Base-by-base conservation (phyloP, 345 rosid species). In the Adansonia digitata region DNA sequence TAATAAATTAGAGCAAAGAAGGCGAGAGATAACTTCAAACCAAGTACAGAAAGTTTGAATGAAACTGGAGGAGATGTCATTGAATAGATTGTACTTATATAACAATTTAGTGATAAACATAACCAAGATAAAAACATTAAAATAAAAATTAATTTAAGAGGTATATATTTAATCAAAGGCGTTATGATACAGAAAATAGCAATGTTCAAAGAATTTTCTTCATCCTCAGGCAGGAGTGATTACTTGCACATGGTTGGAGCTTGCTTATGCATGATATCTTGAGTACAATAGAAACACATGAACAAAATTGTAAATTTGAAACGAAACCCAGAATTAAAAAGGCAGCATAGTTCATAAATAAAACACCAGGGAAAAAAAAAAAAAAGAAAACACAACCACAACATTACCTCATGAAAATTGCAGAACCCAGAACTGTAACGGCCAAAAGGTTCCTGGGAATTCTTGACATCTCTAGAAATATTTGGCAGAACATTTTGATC, bases 391-490 rank as follows among this genome's bases (percentile, higher is more conserved):
- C n/a, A n/a, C 34, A 74, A 22, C n/a, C 35, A n/a, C 65, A 67
- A 68, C 31, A 55, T 52, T 74, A 88, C 95, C 91, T 90, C 87
- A 26, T 83, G 75, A 75, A 79, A 90, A 62, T 63, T 77, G 73
- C 70, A 78, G 72, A 80, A 82, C 55, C 88, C 91, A 37, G 88
- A 90, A 63, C 82, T 82, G 55, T 57, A 84, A 48, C 95, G 85
- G 22, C 83, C 84, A 55, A 0, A 1, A 22, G 83, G 74, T 29
- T 59, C 84, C 15, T 67, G 64, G 31, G 85, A 86, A 71, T 57
- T 78, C 60, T 75, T 79, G 73, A 87, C 82, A 71, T 90, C 95
- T 69, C 86, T 77, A 34, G 95, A 87, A 80, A 90, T 83, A 81
- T 80, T 76, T 22, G 84, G 83, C 69, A 90, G 46, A 14, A 77